Evolutionary conservation across 2,329 filamentous ascomycete species (phyloP), one percentile per base, ranked within the genome.

Genomic region (Zasmidium angulare): DNA sequence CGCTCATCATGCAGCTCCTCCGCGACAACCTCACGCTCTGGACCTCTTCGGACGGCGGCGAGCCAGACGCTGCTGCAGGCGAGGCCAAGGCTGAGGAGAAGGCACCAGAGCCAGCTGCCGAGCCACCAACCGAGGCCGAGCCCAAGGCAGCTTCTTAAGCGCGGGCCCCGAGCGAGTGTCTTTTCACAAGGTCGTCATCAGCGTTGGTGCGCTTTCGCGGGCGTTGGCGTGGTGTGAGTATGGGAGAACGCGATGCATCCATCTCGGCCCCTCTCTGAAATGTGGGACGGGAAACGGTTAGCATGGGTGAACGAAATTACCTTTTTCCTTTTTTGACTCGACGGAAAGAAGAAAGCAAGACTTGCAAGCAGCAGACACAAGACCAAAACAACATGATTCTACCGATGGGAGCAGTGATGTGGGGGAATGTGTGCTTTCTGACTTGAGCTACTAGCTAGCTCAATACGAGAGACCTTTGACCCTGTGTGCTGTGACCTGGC

Each of bases 1-100:
- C 93, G 61, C 87, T 98, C 72, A 97, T 98, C 84, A 98, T 97
- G 93, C 93, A 98, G 85, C 86, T 98, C 65, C 89, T 98, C 78
- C 91, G 93, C 76, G 93, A 97, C 84, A 98, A 97, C 86, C 85
- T 98, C 66, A 97, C 93, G 68, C 89, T 97, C 79, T 97, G 93
- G 93, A 97, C 93, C 71, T 97, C 93, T 70, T 96, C 92, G 61
- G 93, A 96, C 77, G 90, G 86, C 71, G 87, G 83, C 72, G 93
- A 96, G 78, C 83, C 84, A 62, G 90, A 93, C 79, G 81, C 81
- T 59, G 81, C 87, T 66, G 82, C 81, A 62, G 75, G 66, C 53
- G 66, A 77, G 60, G 72, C 75, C 62, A 81, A 84, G 66, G 79
- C 84, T 70, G 82, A 85, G 66, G 72, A 76, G 67, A 73, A 74